Base-by-base conservation (phyloP, 1,139 yeast species). In the Eremothecium sinecaudum region DNA sequence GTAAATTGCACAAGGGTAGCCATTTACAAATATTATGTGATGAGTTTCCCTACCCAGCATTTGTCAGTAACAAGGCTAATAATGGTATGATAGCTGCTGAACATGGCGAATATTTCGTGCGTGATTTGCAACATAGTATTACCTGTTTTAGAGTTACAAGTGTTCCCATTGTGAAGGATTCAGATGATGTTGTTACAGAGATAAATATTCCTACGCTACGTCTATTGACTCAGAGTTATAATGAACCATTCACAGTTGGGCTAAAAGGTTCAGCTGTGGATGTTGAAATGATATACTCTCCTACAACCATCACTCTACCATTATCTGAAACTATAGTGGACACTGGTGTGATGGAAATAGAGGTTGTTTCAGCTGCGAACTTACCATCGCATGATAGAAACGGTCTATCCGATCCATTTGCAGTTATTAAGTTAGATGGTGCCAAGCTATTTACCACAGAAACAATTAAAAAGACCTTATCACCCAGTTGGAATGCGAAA, bases 341-440 rank as follows among this genome's bases (percentile, higher is more conserved):
- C 53, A 79, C 82, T 21, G 92, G 92, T 46, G 46, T 62, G 11
- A 55, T 79, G 35, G 63, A 66, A 35, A 56, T 80, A 46, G 75
- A 73, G 28, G 60, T 80, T 35, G 49, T 75, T 26, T 65, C 71
- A 31, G 90, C 75, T 14, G 64, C 64, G 18, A 59, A 65, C 37
- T 57, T 80, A 41, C 55, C 56, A 34, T 58, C 84, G 11, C 79
- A 72, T 31, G 92, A 80, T 52, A 61, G 72, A 39, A 78, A 77
- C 49, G 90, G 90, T 39, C 76, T 75, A 47, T 75, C 87, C 4
- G 92, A 80, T 62, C 90, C 92, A 38, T 71, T 66, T 49, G 69
- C 68, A 32, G 58, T 59, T 11, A 56, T 79, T 18, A 62, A 56
- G 32, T 53, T 77, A 23, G 77, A 79, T 50, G 79, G 75, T 7